These are phyloP conservation scores for Daldinia decipiens DNA, from an alignment of 495 filamentous ascomycete species.

Conservation along the genomic window DNA sequence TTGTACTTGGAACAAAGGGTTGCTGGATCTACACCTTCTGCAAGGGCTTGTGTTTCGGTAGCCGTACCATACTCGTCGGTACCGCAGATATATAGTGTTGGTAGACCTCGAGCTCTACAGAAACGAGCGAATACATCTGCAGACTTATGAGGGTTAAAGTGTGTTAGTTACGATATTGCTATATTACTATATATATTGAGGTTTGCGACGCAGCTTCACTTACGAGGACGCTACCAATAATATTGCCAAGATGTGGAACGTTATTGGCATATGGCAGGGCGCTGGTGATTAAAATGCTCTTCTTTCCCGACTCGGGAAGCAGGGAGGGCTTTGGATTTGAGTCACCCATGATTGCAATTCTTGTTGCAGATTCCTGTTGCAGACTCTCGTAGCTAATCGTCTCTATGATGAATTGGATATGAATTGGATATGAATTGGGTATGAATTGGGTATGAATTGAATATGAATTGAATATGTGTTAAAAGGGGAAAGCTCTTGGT, in stretches of 20 bases:
- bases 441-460: no score
- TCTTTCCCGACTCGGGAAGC: slow-evolving; percentile 60
- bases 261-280: slow-evolving; percentile 94
- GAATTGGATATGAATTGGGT: no score
- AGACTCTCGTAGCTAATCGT: no score
- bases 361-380: not conserved
- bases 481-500: no score
- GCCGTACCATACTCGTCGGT: slow-evolving; percentile 57
- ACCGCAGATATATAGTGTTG: slow-evolving; percentile 74
- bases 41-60: slow-evolving; percentile 53
- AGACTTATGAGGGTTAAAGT: slow-evolving; percentile 31
- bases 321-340: slow-evolving; percentile 22
- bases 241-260: slow-evolving; percentile 93
- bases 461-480: no score
- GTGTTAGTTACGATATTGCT: slow-evolving; percentile 14
- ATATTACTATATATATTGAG: not conserved
- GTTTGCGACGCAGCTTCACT: slow-evolving; percentile 67
- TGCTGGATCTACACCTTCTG: slow-evolving; percentile 50
- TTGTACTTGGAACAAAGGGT: slow-evolving; percentile 54
- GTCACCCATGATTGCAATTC: slow-evolving; percentile 31
- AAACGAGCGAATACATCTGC: slow-evolving; percentile 69
- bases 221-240: slow-evolving; percentile 84
- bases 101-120: slow-evolving; percentile 70
- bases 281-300: slow-evolving; percentile 69
- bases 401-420: no score